Evolutionary conservation across 306 rosid species (phyloP).

Genomic region (Potentilla sterilis): DNA sequence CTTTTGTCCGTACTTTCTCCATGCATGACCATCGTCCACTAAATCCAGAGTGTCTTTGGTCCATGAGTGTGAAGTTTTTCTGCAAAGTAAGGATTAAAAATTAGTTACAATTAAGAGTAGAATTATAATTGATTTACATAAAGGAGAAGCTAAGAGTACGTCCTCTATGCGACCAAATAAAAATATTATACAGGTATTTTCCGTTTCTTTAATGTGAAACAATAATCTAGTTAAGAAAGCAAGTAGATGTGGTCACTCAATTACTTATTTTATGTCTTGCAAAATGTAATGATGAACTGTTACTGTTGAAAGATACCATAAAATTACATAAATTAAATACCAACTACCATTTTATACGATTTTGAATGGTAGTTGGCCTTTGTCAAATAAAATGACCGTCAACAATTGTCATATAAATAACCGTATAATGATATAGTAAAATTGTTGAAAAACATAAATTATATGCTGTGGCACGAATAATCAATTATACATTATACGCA

Average conservation of each 20-base stretch:
- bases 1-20: conserved; percentile 88
- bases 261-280: neutral
- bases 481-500: neutral
- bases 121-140: neutral
- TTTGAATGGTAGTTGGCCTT: no score
- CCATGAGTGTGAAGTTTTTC: conserved; percentile 43
- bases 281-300: neutral
- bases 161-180: neutral
- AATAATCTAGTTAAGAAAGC: neutral
- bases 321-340: neutral
- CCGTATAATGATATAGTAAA: neutral
- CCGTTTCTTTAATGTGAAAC: neutral
- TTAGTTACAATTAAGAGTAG: neutral
- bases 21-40: conserved; percentile 55
- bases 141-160: neutral
- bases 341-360: neutral
- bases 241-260: neutral
- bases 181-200: neutral
- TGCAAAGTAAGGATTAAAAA: conserved; percentile 13
- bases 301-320: neutral
- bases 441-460: neutral
- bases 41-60: conserved; percentile 36
- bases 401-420: neutral
- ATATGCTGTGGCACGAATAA: neutral
- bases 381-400: no score